These are phyloP conservation scores for Picea glauca DNA, from an alignment of 75 land plant genomes.

Conservation along the genomic window DNA sequence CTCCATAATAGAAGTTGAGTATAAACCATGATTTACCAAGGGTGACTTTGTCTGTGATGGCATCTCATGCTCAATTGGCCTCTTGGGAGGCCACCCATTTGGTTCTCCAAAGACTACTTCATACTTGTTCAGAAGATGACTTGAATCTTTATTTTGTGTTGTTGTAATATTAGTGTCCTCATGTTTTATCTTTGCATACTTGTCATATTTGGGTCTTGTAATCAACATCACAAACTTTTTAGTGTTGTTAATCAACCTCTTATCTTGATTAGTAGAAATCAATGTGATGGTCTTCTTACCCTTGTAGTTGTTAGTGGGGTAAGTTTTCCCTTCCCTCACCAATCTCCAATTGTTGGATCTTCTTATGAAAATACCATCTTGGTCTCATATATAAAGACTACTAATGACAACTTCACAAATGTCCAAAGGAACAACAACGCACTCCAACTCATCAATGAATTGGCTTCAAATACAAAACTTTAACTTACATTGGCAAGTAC, in stretches of 20 bases:
- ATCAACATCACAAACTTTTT: neutral
- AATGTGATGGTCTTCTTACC: neutral
- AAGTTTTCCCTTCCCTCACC: neutral
- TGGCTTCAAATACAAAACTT: too few relatives aligned
- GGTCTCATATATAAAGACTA: too few relatives aligned
- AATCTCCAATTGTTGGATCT: neutral
- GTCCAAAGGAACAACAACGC: too few relatives aligned
- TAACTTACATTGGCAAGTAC: too few relatives aligned
- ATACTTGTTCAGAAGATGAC: neutral
- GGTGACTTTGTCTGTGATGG: too few relatives aligned
- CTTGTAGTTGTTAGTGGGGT: neutral
- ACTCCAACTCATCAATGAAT: too few relatives aligned
- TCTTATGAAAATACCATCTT: too few relatives aligned
- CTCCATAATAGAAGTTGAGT: neutral
- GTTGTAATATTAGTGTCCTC: neutral
- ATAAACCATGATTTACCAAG: too few relatives aligned
- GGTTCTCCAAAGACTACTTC: neutral
- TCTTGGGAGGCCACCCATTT: neutral
- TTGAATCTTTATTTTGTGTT: neutral
- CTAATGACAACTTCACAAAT: too few relatives aligned
- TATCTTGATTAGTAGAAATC: neutral
- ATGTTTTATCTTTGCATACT: neutral
- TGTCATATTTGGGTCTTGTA: neutral
- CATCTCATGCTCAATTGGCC: neutral
- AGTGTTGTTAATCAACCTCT: neutral